Evolutionary conservation across 1,284 basidiomycete genomes (phyloP).

Genomic region (Ganoderma sinense): DNA sequence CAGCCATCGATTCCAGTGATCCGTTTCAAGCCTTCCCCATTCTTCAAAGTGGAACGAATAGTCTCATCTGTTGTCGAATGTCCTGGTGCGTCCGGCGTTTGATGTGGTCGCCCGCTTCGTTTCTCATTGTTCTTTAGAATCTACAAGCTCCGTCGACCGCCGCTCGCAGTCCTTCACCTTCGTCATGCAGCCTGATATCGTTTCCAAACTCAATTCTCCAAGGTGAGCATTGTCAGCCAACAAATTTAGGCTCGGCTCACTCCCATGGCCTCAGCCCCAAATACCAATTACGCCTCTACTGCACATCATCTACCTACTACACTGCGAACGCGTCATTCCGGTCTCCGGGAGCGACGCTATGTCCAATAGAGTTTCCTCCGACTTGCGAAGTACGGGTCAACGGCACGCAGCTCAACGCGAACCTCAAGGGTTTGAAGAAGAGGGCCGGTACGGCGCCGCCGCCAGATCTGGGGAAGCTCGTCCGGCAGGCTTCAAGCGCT

Average conservation of each 20-base stretch:
- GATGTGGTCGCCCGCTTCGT: constrained; percentile 1
- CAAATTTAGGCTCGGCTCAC: constrained; percentile 2
- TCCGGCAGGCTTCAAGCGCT: constrained; percentile 54
- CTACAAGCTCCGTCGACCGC: constrained; percentile 77
- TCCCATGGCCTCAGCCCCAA: constrained; percentile 54
- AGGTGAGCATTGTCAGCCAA: constrained; percentile 48
- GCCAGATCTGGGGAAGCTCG: constrained; percentile 77
- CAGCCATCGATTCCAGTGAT: constrained; percentile 45
- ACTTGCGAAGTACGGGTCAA: constrained; percentile 94
- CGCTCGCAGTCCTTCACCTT: constrained; percentile 69
- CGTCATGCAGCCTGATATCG: constrained; percentile 67
- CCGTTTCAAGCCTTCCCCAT: constrained; percentile 83
- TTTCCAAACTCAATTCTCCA: constrained; percentile 62
- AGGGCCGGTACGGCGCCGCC: constrained; percentile 96
- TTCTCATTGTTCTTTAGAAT: constrained; percentile 59
- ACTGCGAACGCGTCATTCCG: constrained; percentile 60
- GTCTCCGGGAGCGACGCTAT: constrained; percentile 51
- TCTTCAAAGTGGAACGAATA: constrained; percentile 71
- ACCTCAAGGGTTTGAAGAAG: constrained; percentile 93
- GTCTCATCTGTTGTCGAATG: constrained; percentile 74
- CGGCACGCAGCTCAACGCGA: constrained; percentile 71
- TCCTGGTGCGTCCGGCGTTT: constrained; percentile 58
- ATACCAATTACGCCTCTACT: constrained; percentile 89
- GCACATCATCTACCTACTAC: constrained; percentile 91
- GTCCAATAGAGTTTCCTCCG: constrained; percentile 90